These are phyloP conservation scores for Cupressus sempervirens DNA, from an alignment of 75 land plant species.

Conservation along the genomic window DNA sequence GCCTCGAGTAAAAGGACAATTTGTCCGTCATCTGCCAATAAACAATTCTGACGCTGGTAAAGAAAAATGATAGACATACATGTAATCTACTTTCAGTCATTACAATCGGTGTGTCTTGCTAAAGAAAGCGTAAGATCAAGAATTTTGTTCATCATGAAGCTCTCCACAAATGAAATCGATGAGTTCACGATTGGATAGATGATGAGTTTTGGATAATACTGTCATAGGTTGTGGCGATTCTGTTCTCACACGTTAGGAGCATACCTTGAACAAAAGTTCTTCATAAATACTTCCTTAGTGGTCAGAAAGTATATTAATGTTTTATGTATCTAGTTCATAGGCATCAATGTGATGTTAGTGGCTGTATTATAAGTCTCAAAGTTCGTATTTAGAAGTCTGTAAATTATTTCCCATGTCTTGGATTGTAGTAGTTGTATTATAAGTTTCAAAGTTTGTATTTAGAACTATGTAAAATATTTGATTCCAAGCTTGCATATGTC, in stretches of 20 bases:
- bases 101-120: neutral
- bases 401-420: too few species aligned
- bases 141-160: neutral
- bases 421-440: too few species aligned
- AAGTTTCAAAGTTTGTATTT: too few species aligned
- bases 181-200: neutral
- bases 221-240: neutral
- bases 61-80: neutral
- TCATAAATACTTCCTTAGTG: neutral
- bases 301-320: too few species aligned
- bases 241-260: neutral
- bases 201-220: neutral
- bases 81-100: neutral
- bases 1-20: slow-evolving; percentile 62
- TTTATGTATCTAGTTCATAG: too few species aligned
- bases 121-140: neutral
- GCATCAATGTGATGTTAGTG: too few species aligned
- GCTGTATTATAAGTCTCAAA: too few species aligned
- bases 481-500: too few species aligned
- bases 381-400: too few species aligned
- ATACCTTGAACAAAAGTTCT: neutral
- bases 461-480: too few species aligned
- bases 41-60: neutral
- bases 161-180: neutral
- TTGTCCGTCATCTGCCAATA: slow-evolving; percentile 45